phyloP scores from a whole-genome alignment of 2,329 filamentous ascomycete genomes.

The Phaeosphaeriaceae sp. region DNA sequence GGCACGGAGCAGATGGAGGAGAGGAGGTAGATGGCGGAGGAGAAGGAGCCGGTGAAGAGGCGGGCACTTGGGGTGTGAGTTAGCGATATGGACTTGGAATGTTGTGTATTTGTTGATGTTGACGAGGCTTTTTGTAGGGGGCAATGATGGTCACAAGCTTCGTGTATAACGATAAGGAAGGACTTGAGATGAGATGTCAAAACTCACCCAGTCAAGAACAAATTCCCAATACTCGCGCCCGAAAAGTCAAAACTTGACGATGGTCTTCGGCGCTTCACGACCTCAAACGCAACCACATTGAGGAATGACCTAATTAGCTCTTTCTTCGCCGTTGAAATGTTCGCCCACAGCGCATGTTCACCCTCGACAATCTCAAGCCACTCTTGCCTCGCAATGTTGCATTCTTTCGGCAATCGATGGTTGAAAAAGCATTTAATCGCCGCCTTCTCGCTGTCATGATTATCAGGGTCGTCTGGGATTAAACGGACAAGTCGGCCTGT shows the following conservation, averaged over 20 bases:
- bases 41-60: constrained; percentile 90
- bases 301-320: constrained; percentile 60
- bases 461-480: constrained; percentile 71
- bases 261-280: constrained; percentile 56
- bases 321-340: constrained; percentile 58
- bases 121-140: too few relatives aligned
- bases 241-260: constrained; percentile 58
- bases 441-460: constrained; percentile 61
- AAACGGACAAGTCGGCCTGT: constrained; percentile 85
- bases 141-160: too few relatives aligned
- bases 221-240: constrained; percentile 58
- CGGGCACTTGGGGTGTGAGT: constrained; percentile 66
- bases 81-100: too few relatives aligned
- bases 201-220: constrained; percentile 59
- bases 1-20: constrained; percentile 87
- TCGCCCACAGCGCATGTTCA: constrained; percentile 75
- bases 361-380: constrained; percentile 92
- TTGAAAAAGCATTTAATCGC: constrained; percentile 89
- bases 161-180: too few relatives aligned
- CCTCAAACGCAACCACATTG: constrained; percentile 58
- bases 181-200: constrained; percentile 44
- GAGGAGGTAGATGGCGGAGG: constrained; percentile 89
- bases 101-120: too few relatives aligned
- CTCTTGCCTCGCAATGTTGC: constrained; percentile 70
- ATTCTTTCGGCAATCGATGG: constrained; percentile 74